Evolutionary conservation across 2,329 filamentous ascomycete species (phyloP).

Genomic region (Monosporascus sp.): DNA sequence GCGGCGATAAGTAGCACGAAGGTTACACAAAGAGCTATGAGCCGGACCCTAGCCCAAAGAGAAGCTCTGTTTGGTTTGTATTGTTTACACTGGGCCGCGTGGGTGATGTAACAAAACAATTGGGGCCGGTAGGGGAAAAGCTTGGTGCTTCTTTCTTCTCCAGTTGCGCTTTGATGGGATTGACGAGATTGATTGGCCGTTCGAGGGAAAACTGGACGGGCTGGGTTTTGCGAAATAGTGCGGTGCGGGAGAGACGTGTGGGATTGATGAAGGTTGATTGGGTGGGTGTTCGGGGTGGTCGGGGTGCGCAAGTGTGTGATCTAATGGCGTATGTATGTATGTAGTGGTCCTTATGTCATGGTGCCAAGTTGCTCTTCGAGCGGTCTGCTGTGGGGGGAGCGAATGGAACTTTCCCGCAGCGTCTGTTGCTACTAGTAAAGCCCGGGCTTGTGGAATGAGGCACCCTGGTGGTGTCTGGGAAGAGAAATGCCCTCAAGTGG

Average conservation of each 20-base stretch:
- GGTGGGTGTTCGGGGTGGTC: neutral
- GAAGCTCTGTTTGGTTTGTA: constrained; percentile 13
- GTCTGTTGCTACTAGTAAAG: constrained; percentile 5
- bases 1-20: neutral
- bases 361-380: neutral
- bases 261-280: neutral
- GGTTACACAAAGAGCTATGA: neutral
- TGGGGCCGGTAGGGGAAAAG: neutral
- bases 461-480: neutral
- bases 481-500: too few relatives aligned
- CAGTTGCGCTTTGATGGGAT: constrained; percentile 24
- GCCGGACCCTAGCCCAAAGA: constrained; percentile 3
- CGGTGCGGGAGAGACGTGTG: neutral
- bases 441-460: constrained; percentile 3
- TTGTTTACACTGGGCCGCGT: constrained; percentile 17
- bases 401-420: neutral
- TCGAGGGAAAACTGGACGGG: constrained; percentile 10
- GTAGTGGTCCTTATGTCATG: neutral
- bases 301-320: neutral
- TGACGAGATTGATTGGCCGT: constrained; percentile 28
- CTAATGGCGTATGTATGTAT: neutral
- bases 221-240: constrained; percentile 1
- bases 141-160: constrained; percentile 6
- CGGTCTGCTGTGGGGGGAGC: neutral
- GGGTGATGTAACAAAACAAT: neutral